phyloP scores from a whole-genome alignment of 495 filamentous ascomycete genomes.

The Echria macrotheca region DNA sequence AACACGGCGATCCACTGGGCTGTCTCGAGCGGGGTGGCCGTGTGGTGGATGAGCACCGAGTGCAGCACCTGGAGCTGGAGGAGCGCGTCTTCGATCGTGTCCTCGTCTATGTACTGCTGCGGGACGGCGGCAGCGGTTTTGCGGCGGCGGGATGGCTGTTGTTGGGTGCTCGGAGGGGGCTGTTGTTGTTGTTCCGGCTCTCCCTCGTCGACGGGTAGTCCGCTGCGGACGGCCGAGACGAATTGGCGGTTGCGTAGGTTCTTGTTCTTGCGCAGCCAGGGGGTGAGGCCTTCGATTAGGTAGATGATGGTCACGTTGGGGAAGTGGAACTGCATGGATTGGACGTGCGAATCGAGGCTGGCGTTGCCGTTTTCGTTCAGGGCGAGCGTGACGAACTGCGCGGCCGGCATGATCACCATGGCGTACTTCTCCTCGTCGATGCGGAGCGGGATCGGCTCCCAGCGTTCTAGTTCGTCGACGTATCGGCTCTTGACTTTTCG shows the following conservation, averaged over 20 bases:
- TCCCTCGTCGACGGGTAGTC: slow-evolving; percentile 37
- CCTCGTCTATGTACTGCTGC: slow-evolving; percentile 58
- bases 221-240: slow-evolving; percentile 56
- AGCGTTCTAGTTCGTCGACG: slow-evolving; percentile 56
- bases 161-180: slow-evolving; percentile 13
- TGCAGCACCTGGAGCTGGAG: slow-evolving; percentile 67
- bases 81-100: slow-evolving; percentile 67
- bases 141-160: slow-evolving; percentile 18
- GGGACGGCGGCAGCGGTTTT: slow-evolving; percentile 38
- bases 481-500: slow-evolving; percentile 61
- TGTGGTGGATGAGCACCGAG: slow-evolving; percentile 66
- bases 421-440: slow-evolving; percentile 62
- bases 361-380: slow-evolving; percentile 35
- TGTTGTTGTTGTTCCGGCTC: too few species aligned
- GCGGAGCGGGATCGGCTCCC: slow-evolving; percentile 56
- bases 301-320: slow-evolving; percentile 57
- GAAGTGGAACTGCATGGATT: slow-evolving; percentile 50
- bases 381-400: slow-evolving; percentile 63
- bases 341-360: slow-evolving; percentile 54
- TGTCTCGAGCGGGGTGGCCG: slow-evolving; percentile 54
- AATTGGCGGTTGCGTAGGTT: slow-evolving; percentile 63
- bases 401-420: slow-evolving; percentile 59
- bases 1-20: slow-evolving; percentile 75
- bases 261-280: slow-evolving; percentile 65
- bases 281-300: slow-evolving; percentile 65